A percentile compares a stretch with the other conserved stretches of the same genome.
These are phyloP conservation scores for Ceratocystis ficicola DNA, from an alignment of 2,329 filamentous ascomycete species.

Conservation along the genomic window DNA sequence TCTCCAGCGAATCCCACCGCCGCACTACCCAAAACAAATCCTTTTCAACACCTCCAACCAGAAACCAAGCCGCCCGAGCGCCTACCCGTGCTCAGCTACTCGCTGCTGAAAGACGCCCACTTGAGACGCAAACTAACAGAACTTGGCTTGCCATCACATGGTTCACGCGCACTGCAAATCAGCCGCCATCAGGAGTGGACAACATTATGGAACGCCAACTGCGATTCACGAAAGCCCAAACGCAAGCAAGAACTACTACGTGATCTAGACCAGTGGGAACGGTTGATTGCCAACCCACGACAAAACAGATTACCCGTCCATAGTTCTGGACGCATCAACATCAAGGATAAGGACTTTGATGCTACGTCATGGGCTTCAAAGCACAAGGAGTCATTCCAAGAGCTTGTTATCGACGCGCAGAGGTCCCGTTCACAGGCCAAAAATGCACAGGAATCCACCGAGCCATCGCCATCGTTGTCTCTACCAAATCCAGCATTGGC, in stretches of 20 bases:
- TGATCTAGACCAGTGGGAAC: constrained; percentile 79
- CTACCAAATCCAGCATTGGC: not conserved
- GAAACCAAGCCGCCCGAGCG: constrained; percentile 39
- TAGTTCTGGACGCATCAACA: constrained; percentile 28
- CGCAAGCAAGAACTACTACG: constrained; percentile 57
- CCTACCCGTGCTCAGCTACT: constrained; percentile 73
- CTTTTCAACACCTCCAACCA: constrained; percentile 25
- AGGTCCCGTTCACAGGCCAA: constrained; percentile 34
- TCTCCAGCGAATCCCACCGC: constrained; percentile 14
- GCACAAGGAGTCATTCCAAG: constrained; percentile 64
- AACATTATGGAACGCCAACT: constrained; percentile 94
- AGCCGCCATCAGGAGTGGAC: constrained; percentile 84
- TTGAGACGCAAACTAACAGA: constrained; percentile 73
- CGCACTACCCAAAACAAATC: constrained; percentile 10
- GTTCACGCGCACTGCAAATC: constrained; percentile 58
- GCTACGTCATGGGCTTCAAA: constrained; percentile 59
- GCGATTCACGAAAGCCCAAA: constrained; percentile 66
- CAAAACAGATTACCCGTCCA: constrained; percentile 4
- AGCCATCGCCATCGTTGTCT: not conserved
- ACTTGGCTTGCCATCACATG: constrained; percentile 61
- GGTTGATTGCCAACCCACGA: constrained; percentile 42
- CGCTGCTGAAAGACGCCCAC: constrained; percentile 64
- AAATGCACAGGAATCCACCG: constrained; percentile 21
- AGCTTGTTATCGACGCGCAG: constrained; percentile 65
- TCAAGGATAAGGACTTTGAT: constrained; percentile 86